Evolutionary conservation across 495 filamentous ascomycete species (phyloP), one percentile per base, ranked within the genome.

Genomic region (Saxispiralis lemnorum): DNA sequence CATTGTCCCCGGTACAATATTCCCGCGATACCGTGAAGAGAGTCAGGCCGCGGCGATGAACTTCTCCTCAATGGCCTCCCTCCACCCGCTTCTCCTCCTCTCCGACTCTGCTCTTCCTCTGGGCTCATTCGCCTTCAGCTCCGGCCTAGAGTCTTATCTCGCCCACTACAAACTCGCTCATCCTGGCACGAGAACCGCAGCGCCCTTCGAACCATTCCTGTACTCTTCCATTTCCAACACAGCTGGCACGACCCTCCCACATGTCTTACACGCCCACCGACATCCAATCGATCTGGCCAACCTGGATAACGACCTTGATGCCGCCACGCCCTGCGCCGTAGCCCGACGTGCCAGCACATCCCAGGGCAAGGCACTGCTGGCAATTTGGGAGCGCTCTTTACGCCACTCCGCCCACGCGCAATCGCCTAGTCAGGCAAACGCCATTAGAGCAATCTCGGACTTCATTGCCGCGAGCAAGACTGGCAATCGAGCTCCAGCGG

Each of bases 61-160:
- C 21, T 14, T 16, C 32, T 14, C 44, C n/a, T 18, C 45, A 1
- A 39, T 12, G 19, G n/a, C 32, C 6, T 36, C 42, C 0, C 64
- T 68, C 21, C 89, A 95, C 63, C 73, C 83, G 44, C 79, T 95
- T 47, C 77, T 96, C 39, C 74, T 95, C 11, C 79, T 99, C 52
- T 80, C 89, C 30, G 89, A 99, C 69, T 93, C 89, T 7, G 89
- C 89, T 31, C 77, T 99, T 7, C 89, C 89, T 7, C 68, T 99
- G 0, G 92, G 92, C 54, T 92, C 86, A 33, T 99, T 99, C 64
- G 89, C 89, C 48, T 99, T 93, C 71, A 87, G 80, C 66, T 81
- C 73, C 51, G 87, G 88, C 0, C 73, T 99, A 28, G 89, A 99
- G 59, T 95, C 87, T 39, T 95, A 84, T 60, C 75, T 94, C 20